Evolutionary conservation across 2,329 filamentous ascomycete species (phyloP).

Genomic region (Epichloe uncinata): DNA sequence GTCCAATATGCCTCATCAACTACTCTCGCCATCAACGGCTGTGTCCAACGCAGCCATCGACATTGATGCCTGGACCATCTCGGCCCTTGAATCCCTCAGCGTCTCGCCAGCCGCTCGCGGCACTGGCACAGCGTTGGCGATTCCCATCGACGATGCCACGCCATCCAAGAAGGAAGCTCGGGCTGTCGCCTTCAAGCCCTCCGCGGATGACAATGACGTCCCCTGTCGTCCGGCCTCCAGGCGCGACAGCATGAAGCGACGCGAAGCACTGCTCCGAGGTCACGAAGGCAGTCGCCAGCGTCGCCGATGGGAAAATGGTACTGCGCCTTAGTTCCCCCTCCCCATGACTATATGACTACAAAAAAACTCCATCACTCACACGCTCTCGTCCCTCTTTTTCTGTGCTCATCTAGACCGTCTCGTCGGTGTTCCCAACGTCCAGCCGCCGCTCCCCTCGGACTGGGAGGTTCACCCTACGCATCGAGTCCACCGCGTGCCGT

Average conservation of each 20-base stretch:
- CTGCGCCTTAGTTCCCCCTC: neutral
- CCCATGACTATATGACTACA: neutral
- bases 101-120: constrained; percentile 44
- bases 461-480: constrained; percentile 76
- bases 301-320: constrained; percentile 91
- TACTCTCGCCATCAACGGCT: constrained; percentile 13
- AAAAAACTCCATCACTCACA: neutral
- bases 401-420: constrained; percentile 54
- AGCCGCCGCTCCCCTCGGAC: constrained; percentile 70
- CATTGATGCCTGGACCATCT: constrained; percentile 55
- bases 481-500: constrained; percentile 65
- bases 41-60: constrained; percentile 28
- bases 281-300: constrained; percentile 81
- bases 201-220: constrained; percentile 18
- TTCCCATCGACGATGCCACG: constrained; percentile 53
- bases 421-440: constrained; percentile 70
- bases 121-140: constrained; percentile 52
- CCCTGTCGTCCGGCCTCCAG: constrained; percentile 34
- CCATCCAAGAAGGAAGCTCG: constrained; percentile 6
- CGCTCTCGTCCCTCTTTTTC: neutral
- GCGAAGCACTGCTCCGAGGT: constrained; percentile 71
- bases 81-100: constrained; percentile 40
- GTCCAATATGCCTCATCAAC: constrained; percentile 9
- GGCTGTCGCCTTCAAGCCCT: constrained; percentile 11
- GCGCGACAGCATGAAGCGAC: constrained; percentile 42